Evolutionary conservation across 352 stramenopile genomes (phyloP).

Genomic region (Halophytophthora polymorphica): DNA sequence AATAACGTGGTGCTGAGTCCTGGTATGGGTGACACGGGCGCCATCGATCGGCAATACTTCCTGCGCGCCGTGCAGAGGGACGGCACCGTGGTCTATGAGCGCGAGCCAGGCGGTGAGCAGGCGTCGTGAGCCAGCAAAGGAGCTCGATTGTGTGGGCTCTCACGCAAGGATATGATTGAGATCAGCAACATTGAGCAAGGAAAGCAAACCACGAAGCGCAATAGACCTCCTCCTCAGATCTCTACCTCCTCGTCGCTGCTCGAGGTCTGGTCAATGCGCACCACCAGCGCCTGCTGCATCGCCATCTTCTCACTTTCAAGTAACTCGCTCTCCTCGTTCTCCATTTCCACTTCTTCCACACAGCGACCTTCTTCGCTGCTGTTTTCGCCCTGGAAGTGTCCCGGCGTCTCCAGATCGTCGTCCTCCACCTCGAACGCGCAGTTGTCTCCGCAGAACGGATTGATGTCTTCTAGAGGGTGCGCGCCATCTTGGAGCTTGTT

Average conservation of each 20-base stretch:
- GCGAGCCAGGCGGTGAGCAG: conserved; percentile 20
- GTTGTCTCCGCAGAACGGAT: conserved; percentile 54
- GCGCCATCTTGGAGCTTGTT: conserved; percentile 31
- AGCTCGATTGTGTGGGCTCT: not conserved
- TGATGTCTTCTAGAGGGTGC: conserved; percentile 61
- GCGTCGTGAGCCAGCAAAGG: no score
- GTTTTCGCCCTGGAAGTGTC: conserved; percentile 23
- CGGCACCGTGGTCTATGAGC: conserved; percentile 52
- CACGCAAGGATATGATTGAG: not conserved
- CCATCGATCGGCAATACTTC: conserved; percentile 61
- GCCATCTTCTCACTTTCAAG: conserved; percentile 15
- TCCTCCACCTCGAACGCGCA: conserved; percentile 25
- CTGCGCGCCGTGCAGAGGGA: conserved; percentile 47
- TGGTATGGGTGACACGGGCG: conserved; percentile 41
- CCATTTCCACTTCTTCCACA: conserved; percentile 10
- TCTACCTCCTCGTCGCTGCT: conserved; percentile 19
- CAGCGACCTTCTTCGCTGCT: conserved; percentile 20
- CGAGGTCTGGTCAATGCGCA: conserved; percentile 25
- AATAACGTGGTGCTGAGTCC: conserved; percentile 84
- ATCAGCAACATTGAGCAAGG: not conserved
- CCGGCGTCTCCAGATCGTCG: conserved; percentile 33
- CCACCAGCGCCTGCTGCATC: conserved; percentile 22
- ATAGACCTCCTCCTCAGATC: conserved; percentile 11
- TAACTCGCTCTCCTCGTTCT: conserved; percentile 10
- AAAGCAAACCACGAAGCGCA: not conserved